Evolutionary conservation across 78 protist genomes (phyloP), one percentile per base, ranked within the genome.

Genomic region (Emiliania huxleyi): DNA sequence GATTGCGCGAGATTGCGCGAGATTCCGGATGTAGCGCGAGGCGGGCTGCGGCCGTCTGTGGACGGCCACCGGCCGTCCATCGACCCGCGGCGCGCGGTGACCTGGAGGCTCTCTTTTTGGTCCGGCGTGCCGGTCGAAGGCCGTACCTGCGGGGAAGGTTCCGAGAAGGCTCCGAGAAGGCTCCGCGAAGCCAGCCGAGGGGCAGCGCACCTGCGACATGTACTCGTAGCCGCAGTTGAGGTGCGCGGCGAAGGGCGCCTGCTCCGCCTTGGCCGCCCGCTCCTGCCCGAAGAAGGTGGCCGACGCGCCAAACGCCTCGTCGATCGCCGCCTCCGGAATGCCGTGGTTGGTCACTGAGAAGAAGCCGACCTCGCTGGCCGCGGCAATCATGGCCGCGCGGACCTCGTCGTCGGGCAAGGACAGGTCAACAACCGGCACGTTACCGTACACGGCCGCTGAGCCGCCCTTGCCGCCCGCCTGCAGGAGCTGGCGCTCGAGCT

Each of bases 31-130:
- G n/a, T n/a, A n/a, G n/a, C n/a, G n/a, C n/a, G n/a, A n/a, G n/a
- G n/a, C n/a, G n/a, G n/a, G n/a, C n/a, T n/a, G n/a, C n/a, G 22
- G 26, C 56, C 8, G 55, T 37, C 19, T 44, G 23, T 0, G 56
- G 0, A 8, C n/a, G 89, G 89, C 89, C 89, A 81, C 19, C 89
- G 35, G 26, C 56, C 55, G 0, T 43, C 56, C 89, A 81, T 81
- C 38, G 56, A 33, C 4, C 89, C 55, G 23, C 0, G 40, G 29
- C 89, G 33, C 42, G 89, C 89, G 12, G 89, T 81, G 89, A 81
- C 44, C 56, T 81, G 89, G n/a, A 81, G 56, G 21, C 40, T 29
- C 55, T 81, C 89, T 38, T 81, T 81, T 56, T 81, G 89, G 56
- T 81, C 89, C 18, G 89, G 37, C 26, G 56, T 43, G 89, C 56